Base-by-base conservation (phyloP, 345 rosid species). In the Eucalyptus pauciflora region DNA sequence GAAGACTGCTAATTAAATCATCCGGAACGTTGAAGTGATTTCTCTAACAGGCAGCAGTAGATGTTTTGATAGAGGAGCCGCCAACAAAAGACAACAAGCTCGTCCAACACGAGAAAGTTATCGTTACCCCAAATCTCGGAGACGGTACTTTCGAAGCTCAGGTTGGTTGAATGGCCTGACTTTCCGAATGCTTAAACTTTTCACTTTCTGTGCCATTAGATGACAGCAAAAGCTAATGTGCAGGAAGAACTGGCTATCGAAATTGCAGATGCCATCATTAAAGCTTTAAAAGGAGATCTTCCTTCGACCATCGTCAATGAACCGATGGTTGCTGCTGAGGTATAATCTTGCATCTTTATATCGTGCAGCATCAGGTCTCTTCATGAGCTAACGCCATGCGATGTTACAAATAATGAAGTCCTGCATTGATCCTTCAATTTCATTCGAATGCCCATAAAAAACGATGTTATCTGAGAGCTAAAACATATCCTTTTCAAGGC, bases 251-350 rank as follows among this genome's bases (percentile, higher is more conserved):
- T 96, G 71, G 93, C 97, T 60, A 94, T 97, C 48, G 99, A 97
- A 93, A 95, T 97, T 71, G 99, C 98, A 60, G 98, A 97, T 91
- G 99, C 96, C 88, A 97, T 97, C 91, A 95, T 95, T 87, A 95
- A 97, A 88, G 98, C 99, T 88, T 90, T 97, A 89, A 90, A 94
- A 87, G 99, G 99, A 50, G 97, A 97, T 93, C 97, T 97, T 87
- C 98, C 99, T 86, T 93, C 98, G 43, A 96, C 99, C 89, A 97
- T 97, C 27, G 97, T 96, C 91, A 96, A 96, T 91, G 99, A 98
- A 83, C 97, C 99, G 15, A 96, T 96, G 99, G 97, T 96, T 90
- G 95, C 98, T 86, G 98, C 99, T 76, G 97, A 96, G 97, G 98
- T 94, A 93, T 41, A 46, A 37, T 33, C 81, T 37, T 7, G 46